A percentile compares a stretch with the other conserved stretches of the same genome.
Conservation (phyloP, 2,329 filamentous ascomycete species). For the Penicillium hordei region DNA sequence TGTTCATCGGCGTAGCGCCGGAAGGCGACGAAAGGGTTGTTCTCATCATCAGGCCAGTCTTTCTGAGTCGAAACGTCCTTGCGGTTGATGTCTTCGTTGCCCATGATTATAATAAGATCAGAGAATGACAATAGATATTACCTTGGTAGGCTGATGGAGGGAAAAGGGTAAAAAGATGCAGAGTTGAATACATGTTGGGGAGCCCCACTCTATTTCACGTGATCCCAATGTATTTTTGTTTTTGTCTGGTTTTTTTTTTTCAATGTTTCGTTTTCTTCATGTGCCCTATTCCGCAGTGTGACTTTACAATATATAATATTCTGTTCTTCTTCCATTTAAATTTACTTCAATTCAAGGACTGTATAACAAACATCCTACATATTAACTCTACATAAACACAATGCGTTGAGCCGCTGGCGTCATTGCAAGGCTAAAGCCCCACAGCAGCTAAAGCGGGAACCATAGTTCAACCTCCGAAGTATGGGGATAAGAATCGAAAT, state of each 20-base stretch:
- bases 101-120: constrained; percentile 22
- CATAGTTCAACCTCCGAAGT: constrained; percentile 13
- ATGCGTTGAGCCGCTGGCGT: constrained; percentile 10
- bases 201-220: constrained; percentile 33
- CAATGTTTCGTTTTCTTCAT: neutral
- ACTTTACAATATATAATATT: neutral
- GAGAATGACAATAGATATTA: constrained; percentile 5
- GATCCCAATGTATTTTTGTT: constrained; percentile 22
- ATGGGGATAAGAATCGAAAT: neutral
- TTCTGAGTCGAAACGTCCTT: constrained; percentile 8
- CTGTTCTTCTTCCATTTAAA: neutral
- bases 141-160: constrained; percentile 1
- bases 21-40: constrained; percentile 60
- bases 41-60: constrained; percentile 35
- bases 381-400: neutral
- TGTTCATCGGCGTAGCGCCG: constrained; percentile 62
- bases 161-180: constrained; percentile 17
- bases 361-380: too few species aligned
- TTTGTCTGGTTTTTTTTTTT: constrained; percentile 2
- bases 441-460: constrained; percentile 11
- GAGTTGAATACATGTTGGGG: constrained; percentile 34
- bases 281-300: neutral
- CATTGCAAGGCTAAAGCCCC: constrained; percentile 14
- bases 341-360: neutral
- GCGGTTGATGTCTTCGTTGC: constrained; percentile 23